These are phyloP conservation scores for Friedmanniomyces simplex DNA, from an alignment of 495 filamentous ascomycete genomes.

Conservation along the genomic window DNA sequence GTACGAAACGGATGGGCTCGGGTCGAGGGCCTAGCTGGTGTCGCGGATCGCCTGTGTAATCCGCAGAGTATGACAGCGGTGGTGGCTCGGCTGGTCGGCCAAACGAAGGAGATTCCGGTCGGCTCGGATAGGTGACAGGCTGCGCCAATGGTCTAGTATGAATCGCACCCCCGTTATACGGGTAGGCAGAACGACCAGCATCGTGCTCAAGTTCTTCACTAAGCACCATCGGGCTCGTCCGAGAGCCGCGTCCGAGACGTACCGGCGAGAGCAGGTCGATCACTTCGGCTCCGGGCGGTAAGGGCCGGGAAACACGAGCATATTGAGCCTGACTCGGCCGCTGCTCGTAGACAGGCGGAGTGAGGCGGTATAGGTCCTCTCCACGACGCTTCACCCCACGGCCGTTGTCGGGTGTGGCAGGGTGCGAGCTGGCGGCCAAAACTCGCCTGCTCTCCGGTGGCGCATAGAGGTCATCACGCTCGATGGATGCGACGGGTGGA, in stretches of 20 bases:
- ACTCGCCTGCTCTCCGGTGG: background rate
- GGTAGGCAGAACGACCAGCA: background rate
- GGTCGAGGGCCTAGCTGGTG: background rate
- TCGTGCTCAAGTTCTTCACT: background rate
- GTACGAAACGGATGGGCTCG: background rate
- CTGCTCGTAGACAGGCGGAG: background rate
- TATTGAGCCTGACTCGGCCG: background rate
- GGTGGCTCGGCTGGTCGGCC: background rate
- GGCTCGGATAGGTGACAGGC: background rate
- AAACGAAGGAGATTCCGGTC: background rate
- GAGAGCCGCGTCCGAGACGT: background rate
- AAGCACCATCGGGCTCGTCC: background rate
- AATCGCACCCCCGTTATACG: background rate
- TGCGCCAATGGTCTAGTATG: background rate
- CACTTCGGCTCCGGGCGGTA: background rate
- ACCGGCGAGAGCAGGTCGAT: background rate
- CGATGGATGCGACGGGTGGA: background rate
- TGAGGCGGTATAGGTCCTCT: background rate
- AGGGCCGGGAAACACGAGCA: background rate
- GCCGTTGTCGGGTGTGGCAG: background rate
- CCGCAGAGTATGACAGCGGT: background rate
- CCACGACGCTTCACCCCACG: background rate
- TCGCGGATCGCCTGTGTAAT: background rate
- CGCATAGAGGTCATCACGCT: background rate
- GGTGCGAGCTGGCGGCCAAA: background rate